These are phyloP conservation scores for Dendrobium catenatum DNA, from an alignment of 106 monocot genomes.

Conservation along the genomic window DNA sequence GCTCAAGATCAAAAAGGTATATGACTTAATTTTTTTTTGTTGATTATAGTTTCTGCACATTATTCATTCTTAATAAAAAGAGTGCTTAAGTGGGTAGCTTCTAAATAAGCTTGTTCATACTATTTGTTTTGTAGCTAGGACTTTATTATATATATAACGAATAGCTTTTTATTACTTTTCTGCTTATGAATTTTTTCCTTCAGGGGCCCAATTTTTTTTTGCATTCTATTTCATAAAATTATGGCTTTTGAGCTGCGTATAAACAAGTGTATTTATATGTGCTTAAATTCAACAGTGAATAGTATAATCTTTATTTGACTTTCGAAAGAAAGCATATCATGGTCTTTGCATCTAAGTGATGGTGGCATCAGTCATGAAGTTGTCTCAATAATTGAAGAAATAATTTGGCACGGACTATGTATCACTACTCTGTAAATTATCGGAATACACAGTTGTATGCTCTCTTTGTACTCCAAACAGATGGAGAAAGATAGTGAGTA, in stretches of 20 bases:
- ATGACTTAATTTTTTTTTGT: constrained; percentile 35
- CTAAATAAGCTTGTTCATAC: neutral
- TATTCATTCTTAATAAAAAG: neutral
- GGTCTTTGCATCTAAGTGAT: too few relatives aligned
- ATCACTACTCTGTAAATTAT: too few relatives aligned
- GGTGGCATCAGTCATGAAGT: too few relatives aligned
- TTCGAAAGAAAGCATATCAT: too few relatives aligned
- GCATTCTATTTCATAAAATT: neutral
- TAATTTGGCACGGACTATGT: too few relatives aligned
- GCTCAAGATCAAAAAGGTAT: constrained; percentile 64
- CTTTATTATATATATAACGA: neutral
- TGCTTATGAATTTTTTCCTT: neutral
- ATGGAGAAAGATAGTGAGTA: too few relatives aligned
- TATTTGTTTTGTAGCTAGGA: neutral
- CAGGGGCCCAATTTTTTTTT: neutral
- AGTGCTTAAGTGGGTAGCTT: neutral
- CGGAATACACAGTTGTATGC: too few relatives aligned
- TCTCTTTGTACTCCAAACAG: too few relatives aligned
- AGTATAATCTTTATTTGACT: too few relatives aligned
- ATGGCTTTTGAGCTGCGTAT: neutral
- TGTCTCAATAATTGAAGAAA: too few relatives aligned
- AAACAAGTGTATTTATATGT: too few relatives aligned
- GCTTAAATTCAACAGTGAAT: too few relatives aligned
- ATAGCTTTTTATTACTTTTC: neutral
- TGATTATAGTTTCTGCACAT: constrained; percentile 28